phyloP scores from a whole-genome alignment of 2,329 filamentous ascomycete genomes.

The Curvularia lunata region DNA sequence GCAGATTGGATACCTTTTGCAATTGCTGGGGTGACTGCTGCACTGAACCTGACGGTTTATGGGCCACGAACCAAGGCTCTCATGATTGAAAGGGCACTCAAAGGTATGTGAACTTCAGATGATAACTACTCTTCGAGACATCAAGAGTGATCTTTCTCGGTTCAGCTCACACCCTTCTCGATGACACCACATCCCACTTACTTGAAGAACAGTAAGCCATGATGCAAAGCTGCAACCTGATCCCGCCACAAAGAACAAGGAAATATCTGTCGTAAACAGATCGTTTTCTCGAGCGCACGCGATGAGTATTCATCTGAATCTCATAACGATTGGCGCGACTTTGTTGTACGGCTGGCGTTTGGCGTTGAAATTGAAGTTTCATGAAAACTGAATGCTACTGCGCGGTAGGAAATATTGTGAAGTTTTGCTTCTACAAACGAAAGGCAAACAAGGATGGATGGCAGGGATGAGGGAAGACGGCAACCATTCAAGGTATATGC shows the following conservation, averaged over 20 bases:
- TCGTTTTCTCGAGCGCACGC: constrained; percentile 49
- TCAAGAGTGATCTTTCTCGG: not conserved
- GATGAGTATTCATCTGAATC: constrained; percentile 54
- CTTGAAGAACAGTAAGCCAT: constrained; percentile 21
- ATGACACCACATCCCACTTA: not conserved
- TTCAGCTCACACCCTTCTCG: not conserved
- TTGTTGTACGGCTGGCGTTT: constrained; percentile 30
- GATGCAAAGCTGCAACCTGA: constrained; percentile 14
- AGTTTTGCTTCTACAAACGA: too few relatives aligned
- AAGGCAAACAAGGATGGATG: not conserved
- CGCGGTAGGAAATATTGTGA: not conserved
- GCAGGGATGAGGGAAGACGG: not conserved
- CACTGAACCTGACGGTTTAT: constrained; percentile 47
- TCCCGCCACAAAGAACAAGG: constrained; percentile 12
- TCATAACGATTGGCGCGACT: constrained; percentile 45
- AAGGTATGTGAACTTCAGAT: constrained; percentile 24
- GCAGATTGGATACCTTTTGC: constrained; percentile 37
- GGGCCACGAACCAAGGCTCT: constrained; percentile 44
- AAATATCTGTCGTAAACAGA: constrained; percentile 39
- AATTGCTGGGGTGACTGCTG: constrained; percentile 40
- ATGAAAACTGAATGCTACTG: not conserved
- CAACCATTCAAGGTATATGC: not conserved
- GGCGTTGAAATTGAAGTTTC: constrained; percentile 4
- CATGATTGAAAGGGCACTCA: constrained; percentile 46
- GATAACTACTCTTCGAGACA: not conserved